phyloP scores from a whole-genome alignment of 2,329 filamentous ascomycete species.

The Nemania abortiva region DNA sequence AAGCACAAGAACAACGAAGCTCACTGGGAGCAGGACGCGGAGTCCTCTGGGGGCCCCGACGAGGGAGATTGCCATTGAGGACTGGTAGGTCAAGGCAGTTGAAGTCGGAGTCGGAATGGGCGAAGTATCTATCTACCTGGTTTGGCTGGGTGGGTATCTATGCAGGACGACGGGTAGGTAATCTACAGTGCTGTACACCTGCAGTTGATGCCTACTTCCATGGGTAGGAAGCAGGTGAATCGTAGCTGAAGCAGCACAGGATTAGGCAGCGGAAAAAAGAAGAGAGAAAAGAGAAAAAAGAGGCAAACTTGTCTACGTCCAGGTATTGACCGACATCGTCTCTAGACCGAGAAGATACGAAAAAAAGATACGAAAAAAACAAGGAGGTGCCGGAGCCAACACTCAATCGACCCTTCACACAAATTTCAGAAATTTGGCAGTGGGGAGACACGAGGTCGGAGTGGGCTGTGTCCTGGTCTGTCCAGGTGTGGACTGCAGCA shows the following conservation, averaged over 20 bases:
- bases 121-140: too few relatives aligned
- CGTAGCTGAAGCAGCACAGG: too few relatives aligned
- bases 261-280: too few relatives aligned
- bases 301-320: background rate
- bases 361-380: too few relatives aligned
- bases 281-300: background rate
- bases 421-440: background rate
- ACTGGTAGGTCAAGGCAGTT: background rate
- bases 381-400: background rate
- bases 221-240: background rate
- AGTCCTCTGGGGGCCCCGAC: constrained; percentile 39
- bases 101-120: too few relatives aligned
- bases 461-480: background rate
- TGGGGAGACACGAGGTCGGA: constrained; percentile 1
- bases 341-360: background rate
- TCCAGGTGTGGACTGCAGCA: too few relatives aligned
- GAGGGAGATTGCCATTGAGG: constrained; percentile 34
- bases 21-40: constrained; percentile 44
- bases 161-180: background rate
- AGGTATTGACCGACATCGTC: constrained; percentile 3
- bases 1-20: constrained; percentile 41
- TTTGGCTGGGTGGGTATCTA: background rate
- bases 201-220: background rate
- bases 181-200: background rate
- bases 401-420: background rate